Evolutionary conservation across 2,329 filamentous ascomycete species (phyloP).

Genomic region (Coniochaeta sp.): DNA sequence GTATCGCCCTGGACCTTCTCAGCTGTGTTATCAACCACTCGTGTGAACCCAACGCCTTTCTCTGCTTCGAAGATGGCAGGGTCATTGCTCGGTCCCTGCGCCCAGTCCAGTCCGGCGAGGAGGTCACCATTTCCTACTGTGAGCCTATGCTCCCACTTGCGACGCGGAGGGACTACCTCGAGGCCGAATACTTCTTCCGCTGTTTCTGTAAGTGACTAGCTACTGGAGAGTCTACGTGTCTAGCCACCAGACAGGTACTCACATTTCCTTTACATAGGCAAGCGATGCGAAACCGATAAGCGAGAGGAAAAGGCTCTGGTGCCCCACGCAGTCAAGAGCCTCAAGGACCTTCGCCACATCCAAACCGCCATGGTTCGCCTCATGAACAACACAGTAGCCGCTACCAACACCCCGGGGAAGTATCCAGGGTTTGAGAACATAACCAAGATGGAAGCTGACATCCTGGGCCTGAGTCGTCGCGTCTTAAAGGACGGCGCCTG

Average conservation of each 20-base stretch:
- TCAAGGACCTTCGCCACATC: conserved; percentile 9
- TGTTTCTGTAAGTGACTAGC: conserved; percentile 21
- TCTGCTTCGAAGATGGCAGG: conserved; percentile 23
- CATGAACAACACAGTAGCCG: conserved; percentile 9
- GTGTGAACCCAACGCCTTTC: conserved; percentile 26
- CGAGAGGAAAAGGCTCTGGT: conserved; percentile 10
- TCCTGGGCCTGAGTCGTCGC: conserved; percentile 11
- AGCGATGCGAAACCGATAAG: conserved; percentile 18
- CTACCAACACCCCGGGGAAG: conserved; percentile 7
- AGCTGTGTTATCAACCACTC: conserved; percentile 27
- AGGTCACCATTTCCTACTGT: conserved; percentile 26
- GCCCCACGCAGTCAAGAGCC: conserved; percentile 4
- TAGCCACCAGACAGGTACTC: too few relatives aligned
- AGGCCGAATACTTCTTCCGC: conserved; percentile 17
- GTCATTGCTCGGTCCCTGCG: conserved; percentile 22
- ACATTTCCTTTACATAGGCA: conserved; percentile 10
- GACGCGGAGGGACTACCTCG: conserved; percentile 13
- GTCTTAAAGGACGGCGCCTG: conserved; percentile 14
- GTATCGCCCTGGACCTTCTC: conserved; percentile 22
- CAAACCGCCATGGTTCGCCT: conserved; percentile 12
- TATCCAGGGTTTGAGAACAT: conserved; percentile 6
- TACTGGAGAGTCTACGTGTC: too few relatives aligned
- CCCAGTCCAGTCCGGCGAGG: conserved; percentile 22
- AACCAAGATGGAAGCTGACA: background rate
- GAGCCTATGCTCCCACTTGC: conserved; percentile 17